Conservation (phyloP, 2,329 filamentous ascomycete genomes). For the Nigrospora sphaerica region DNA sequence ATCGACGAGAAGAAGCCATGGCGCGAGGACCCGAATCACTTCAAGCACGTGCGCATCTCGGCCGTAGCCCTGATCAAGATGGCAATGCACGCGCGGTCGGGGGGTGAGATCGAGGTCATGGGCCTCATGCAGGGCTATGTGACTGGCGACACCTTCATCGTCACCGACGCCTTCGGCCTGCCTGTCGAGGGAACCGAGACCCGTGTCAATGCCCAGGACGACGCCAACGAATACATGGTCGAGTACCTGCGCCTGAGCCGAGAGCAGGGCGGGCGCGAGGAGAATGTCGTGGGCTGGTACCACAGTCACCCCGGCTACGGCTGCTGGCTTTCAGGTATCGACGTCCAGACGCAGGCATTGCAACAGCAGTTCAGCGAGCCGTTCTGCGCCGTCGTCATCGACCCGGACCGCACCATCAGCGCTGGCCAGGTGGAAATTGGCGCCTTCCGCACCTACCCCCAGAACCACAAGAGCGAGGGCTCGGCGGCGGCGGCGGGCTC, state of each 20-base stretch:
- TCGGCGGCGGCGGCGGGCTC: slow-evolving; percentile 3
- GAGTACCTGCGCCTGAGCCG: slow-evolving; percentile 72
- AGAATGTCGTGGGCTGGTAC: slow-evolving; percentile 97
- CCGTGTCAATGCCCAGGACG: slow-evolving; percentile 88
- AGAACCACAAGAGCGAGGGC: slow-evolving; percentile 53
- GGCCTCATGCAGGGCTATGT: slow-evolving; percentile 96
- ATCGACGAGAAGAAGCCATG: slow-evolving; percentile 64
- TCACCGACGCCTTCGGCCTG: slow-evolving; percentile 88
- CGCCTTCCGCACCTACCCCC: slow-evolving; percentile 86
- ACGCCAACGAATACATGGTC: slow-evolving; percentile 96
- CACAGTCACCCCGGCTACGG: slow-evolving; percentile 96
- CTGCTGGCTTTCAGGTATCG: slow-evolving; percentile 95
- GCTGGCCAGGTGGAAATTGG: slow-evolving; percentile 96
- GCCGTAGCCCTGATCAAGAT: slow-evolving; percentile 95
- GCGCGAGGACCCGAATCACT: slow-evolving; percentile 73
- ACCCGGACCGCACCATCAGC: slow-evolving; percentile 90
- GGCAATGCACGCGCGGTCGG: slow-evolving; percentile 98
- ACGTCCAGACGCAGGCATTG: slow-evolving; percentile 79
- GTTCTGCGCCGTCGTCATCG: slow-evolving; percentile 92
- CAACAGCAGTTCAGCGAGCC: slow-evolving; percentile 86
- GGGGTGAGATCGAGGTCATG: slow-evolving; percentile 91
- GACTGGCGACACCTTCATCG: slow-evolving; percentile 74
- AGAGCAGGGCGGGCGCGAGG: slow-evolving; percentile 63
- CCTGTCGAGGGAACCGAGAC: slow-evolving; percentile 99
- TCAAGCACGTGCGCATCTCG: slow-evolving; percentile 89